Evolutionary conservation across 768 basidiomycete genomes (phyloP), one percentile per base, ranked within the genome.

Genomic region (Kwoniella sp.): DNA sequence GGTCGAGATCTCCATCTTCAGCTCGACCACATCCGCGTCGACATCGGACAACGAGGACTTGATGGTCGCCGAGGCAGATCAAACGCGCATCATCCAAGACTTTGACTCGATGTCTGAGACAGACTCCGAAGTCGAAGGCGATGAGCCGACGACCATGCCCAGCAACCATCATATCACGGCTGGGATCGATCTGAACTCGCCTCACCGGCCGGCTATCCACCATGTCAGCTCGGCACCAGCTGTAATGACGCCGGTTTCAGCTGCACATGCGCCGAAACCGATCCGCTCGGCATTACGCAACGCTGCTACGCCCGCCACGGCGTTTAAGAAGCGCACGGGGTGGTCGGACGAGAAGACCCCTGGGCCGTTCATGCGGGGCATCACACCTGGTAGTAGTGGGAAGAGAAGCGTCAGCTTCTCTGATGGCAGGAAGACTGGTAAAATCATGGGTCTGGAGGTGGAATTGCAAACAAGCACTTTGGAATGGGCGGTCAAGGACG

Each of bases 371-470:
- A 46, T 23, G 6, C 36, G 53, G n/a, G 50, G 52, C 40, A 34
- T 22, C 6, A 56, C 55, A 3, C 55, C 55, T 27, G 55, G 27
- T 10, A 59, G 55, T 45, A 60, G 56, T 50, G 53, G 44, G 6
- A 67, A 61, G 31, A 51, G 75, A n/a, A 71, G 67, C 36, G 93
- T 99, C 51, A 93, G 89, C 73, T 99, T 99, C 76, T 95, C 91
- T 22, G 95, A 99, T 69, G 95, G 95, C 5, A 86, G 84, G 69
- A 81, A 81, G 55, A 84, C 86, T 27, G 92, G 93, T 2, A 89
- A 88, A n/a, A 95, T 95, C 39, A 52, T 46, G 14, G 60, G 50
- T 2, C 28, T 50, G 11, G 55, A 46, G 14, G 42, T 45, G 15
- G 36, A 39, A 20, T 36, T 42, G 27, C 27, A 41, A 27, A 22